Percentiles rank a stretch among this genome's conserved stretches.
Conservation (phyloP, 495 filamentous ascomycete species). For the Trichoderma gamsii region DNA sequence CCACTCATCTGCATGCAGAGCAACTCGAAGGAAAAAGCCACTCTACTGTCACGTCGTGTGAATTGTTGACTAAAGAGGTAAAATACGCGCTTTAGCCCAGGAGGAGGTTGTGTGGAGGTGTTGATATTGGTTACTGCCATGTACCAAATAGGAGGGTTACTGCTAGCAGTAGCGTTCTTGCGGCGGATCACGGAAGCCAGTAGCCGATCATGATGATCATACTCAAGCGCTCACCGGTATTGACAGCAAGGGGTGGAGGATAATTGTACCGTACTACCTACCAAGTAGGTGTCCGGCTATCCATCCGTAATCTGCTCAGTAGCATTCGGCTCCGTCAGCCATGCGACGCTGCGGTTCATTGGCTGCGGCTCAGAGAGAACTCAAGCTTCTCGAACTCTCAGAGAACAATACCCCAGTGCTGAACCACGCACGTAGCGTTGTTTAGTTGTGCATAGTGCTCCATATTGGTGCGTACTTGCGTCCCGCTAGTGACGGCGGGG, state of each 20-base stretch:
- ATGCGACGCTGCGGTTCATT: background rate
- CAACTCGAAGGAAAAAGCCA: background rate
- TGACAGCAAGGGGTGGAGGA: background rate
- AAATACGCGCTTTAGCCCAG: background rate
- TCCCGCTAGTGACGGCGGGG: background rate
- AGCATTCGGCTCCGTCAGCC: background rate
- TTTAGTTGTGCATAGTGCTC: background rate
- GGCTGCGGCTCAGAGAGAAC: background rate
- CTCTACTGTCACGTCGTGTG: background rate
- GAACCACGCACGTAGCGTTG: background rate
- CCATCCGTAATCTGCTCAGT: background rate
- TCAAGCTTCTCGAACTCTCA: slow-evolving; percentile 3
- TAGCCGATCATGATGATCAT: slow-evolving; percentile 13
- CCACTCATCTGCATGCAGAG: too few relatives aligned
- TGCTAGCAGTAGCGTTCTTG: background rate
- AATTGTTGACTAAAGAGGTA: background rate
- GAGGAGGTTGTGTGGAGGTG: background rate
- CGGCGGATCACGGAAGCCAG: slow-evolving; percentile 11
- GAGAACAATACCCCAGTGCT: slow-evolving; percentile 1
- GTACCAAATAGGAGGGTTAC: background rate
- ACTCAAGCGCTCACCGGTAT: slow-evolving; percentile 4
- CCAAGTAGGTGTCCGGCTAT: background rate
- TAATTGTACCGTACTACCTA: background rate
- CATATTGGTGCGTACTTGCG: background rate
- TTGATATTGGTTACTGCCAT: background rate